These are phyloP conservation scores for Porcisia hertigi DNA, from an alignment of 208 protist species.

Conservation along the genomic window DNA sequence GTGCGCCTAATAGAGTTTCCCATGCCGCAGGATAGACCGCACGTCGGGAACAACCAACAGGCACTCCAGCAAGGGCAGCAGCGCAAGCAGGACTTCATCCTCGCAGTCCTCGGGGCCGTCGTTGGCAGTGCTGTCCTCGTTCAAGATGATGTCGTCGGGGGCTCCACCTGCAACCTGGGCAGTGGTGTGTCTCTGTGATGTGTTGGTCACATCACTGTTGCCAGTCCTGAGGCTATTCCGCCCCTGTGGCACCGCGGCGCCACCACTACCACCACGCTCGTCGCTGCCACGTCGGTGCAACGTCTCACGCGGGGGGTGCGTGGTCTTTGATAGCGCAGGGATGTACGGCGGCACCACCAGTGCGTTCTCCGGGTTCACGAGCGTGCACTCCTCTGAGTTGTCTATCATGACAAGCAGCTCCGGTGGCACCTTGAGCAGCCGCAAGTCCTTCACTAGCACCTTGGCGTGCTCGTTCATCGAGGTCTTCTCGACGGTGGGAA, in stretches of 20 bases:
- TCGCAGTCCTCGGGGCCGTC: conserved; percentile 38
- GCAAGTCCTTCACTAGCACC: conserved; percentile 85
- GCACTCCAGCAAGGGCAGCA: conserved; percentile 79
- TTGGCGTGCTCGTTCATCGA: conserved; percentile 52
- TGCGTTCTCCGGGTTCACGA: conserved; percentile 80
- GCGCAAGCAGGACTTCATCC: conserved; percentile 72
- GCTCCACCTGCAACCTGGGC: neutral
- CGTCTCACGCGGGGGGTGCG: neutral
- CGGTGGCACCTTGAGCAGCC: conserved; percentile 77
- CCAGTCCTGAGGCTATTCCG: neutral
- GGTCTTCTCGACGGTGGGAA: conserved; percentile 7
- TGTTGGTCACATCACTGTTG: neutral
- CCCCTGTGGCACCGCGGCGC: neutral
- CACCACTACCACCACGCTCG: neutral
- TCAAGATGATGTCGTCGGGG: conserved; percentile 12
- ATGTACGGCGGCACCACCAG: conserved; percentile 81
- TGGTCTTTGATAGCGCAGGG: conserved; percentile 38
- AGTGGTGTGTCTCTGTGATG: neutral
- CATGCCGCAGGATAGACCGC: conserved; percentile 73
- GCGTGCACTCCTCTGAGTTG: conserved; percentile 80
- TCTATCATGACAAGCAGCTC: conserved; percentile 89
- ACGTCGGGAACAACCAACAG: conserved; percentile 84
- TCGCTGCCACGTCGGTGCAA: neutral
- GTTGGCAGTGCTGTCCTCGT: conserved; percentile 17
- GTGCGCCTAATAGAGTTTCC: conserved; percentile 45